A percentile compares a stretch with the other conserved stretches of the same genome.
These are phyloP conservation scores for Termitomyces sp. DNA, from an alignment of 768 basidiomycete species.

Conservation along the genomic window DNA sequence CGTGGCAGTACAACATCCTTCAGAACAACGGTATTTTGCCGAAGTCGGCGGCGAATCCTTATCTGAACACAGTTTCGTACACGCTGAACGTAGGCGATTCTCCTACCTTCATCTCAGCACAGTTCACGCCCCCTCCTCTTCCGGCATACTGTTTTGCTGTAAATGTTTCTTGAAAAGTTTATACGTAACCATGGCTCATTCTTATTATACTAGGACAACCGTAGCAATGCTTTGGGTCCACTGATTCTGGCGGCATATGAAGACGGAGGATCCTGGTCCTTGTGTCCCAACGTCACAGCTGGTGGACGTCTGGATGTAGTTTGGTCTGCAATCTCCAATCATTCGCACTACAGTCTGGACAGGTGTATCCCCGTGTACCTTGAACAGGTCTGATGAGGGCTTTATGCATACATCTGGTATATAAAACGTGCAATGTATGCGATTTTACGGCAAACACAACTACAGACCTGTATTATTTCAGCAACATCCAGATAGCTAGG, in stretches of 20 bases:
- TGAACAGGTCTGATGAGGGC: neutral
- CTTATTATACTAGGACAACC: conserved; percentile 1
- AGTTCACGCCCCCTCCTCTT: conserved; percentile 7
- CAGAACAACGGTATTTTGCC: conserved; percentile 8
- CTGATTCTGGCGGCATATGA: neutral
- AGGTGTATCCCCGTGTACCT: neutral
- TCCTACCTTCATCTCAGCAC: conserved; percentile 10
- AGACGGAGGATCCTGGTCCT: neutral
- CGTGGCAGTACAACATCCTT: conserved; percentile 9
- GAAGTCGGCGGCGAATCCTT: conserved; percentile 4
- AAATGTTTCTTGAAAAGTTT: neutral
- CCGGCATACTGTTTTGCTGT: conserved; percentile 14
- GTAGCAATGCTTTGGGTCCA: conserved; percentile 3
- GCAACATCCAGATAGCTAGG: no score
- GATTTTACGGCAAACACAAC: no score
- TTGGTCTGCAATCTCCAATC: neutral
- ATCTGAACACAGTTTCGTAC: conserved; percentile 9
- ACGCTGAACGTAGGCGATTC: conserved; percentile 10
- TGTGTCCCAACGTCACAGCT: conserved; percentile 6
- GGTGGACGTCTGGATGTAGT: neutral
- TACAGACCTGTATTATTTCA: no score
- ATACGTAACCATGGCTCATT: neutral
- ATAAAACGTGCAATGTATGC: no score
- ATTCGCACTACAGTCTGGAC: neutral
- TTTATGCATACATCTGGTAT: no score